Evolutionary conservation across 1,139 yeast genomes (phyloP).

Genomic region (Blastobotrys serpentis): DNA sequence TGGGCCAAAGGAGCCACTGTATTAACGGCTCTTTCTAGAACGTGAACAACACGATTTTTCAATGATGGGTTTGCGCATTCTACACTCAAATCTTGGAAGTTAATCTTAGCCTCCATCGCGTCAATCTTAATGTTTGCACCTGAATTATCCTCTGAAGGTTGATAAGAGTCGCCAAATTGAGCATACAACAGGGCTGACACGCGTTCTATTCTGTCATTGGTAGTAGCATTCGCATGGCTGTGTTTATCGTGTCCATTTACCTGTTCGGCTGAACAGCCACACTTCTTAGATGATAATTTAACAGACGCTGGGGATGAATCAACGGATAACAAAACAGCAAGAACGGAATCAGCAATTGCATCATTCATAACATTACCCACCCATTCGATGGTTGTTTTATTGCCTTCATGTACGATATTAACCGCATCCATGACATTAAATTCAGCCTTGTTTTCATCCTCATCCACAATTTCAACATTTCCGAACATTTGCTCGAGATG

Average conservation of each 20-base stretch:
- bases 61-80: constrained; percentile 77
- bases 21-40: constrained; percentile 71
- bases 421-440: constrained; percentile 51
- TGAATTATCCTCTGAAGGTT: constrained; percentile 41
- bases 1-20: constrained; percentile 75
- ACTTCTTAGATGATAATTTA: constrained; percentile 66
- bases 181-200: constrained; percentile 66
- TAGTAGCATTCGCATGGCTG: constrained; percentile 39
- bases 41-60: constrained; percentile 78
- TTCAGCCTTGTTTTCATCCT: constrained; percentile 46
- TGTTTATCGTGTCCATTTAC: constrained; percentile 16
- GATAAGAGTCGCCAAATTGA: constrained; percentile 83
- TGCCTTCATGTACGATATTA: constrained; percentile 31
- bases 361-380: constrained; percentile 86
- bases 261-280: constrained; percentile 47
- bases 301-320: constrained; percentile 96
- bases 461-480: constrained; percentile 62
- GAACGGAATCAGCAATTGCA: constrained; percentile 89
- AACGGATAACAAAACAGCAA: constrained; percentile 85
- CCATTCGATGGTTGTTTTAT: constrained; percentile 70
- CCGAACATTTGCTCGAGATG: constrained; percentile 97
- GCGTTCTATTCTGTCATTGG: constrained; percentile 56
- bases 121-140: constrained; percentile 67
- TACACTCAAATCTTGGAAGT: constrained; percentile 63
- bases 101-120: constrained; percentile 65